phyloP scores from a whole-genome alignment of 768 basidiomycete genomes.

The Obba rivulosa region DNA sequence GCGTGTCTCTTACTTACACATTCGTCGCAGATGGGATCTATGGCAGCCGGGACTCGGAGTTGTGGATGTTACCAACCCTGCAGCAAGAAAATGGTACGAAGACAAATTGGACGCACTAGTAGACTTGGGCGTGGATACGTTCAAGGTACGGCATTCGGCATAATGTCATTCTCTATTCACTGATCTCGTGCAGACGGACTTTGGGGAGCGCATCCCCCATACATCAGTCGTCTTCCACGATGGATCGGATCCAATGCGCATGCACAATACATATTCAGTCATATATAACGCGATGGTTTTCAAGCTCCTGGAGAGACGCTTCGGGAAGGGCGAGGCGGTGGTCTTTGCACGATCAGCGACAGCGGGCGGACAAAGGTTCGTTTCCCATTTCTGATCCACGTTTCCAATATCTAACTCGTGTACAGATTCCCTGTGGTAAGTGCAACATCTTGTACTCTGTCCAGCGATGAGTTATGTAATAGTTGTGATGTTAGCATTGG shows the following conservation, averaged over 20 bases:
- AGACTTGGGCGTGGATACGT: constrained; percentile 41
- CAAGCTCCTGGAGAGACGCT: constrained; percentile 47
- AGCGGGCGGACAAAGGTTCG: constrained; percentile 62
- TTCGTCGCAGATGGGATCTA: constrained; percentile 41
- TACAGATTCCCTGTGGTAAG: constrained; percentile 29
- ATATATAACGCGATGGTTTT: constrained; percentile 71
- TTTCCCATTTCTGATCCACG: background rate
- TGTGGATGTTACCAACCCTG: constrained; percentile 61
- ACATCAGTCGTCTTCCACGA: constrained; percentile 56
- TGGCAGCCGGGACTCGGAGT: constrained; percentile 63
- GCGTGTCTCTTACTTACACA: background rate
- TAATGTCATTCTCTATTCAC: background rate
- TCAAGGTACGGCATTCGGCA: constrained; percentile 37
- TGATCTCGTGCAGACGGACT: constrained; percentile 55
- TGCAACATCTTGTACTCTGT: background rate
- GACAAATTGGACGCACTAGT: constrained; percentile 37
- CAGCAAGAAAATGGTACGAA: constrained; percentile 42
- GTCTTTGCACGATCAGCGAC: constrained; percentile 65
- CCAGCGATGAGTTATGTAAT: background rate
- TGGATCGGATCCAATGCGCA: constrained; percentile 60
- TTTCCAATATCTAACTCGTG: background rate
- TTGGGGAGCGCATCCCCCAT: constrained; percentile 74
- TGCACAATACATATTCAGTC: constrained; percentile 70
- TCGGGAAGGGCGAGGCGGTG: constrained; percentile 62
- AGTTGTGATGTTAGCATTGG: constrained; percentile 45